These are phyloP conservation scores for Russula lepida DNA, from an alignment of 768 basidiomycete genomes.

Conservation along the genomic window DNA sequence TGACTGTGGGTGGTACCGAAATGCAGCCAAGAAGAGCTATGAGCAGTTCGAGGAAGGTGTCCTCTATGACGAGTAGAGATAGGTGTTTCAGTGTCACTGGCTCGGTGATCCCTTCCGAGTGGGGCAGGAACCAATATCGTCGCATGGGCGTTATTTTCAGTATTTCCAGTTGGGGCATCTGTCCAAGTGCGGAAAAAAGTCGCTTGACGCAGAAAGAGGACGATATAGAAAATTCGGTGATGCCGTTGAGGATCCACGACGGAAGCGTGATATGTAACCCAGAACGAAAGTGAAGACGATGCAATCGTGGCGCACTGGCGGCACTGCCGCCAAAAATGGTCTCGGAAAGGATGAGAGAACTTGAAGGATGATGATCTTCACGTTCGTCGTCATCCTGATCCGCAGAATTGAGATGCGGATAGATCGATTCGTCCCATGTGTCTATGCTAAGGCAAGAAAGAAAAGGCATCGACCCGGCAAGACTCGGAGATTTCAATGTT, in stretches of 20 bases:
- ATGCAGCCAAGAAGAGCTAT: background rate
- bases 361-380: too few species aligned
- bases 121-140: background rate
- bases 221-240: slow-evolving; percentile 3
- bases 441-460: background rate
- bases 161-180: slow-evolving; percentile 5
- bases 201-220: background rate
- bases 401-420: background rate
- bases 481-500: background rate
- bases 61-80: background rate
- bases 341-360: background rate
- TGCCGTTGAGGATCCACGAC: background rate
- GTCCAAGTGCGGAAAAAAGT: background rate
- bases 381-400: background rate
- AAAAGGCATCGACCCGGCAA: background rate
- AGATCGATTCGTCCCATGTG: background rate
- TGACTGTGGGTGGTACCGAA: background rate
- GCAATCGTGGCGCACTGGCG: background rate
- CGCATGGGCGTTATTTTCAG: background rate
- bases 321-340: background rate
- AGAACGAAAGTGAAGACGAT: background rate
- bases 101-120: background rate
- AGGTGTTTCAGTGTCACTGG: background rate
- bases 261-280: slow-evolving; percentile 1
- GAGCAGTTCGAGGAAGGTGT: background rate